phyloP scores from a whole-genome alignment of 2,329 filamentous ascomycete genomes.

The Penicillium sp. region DNA sequence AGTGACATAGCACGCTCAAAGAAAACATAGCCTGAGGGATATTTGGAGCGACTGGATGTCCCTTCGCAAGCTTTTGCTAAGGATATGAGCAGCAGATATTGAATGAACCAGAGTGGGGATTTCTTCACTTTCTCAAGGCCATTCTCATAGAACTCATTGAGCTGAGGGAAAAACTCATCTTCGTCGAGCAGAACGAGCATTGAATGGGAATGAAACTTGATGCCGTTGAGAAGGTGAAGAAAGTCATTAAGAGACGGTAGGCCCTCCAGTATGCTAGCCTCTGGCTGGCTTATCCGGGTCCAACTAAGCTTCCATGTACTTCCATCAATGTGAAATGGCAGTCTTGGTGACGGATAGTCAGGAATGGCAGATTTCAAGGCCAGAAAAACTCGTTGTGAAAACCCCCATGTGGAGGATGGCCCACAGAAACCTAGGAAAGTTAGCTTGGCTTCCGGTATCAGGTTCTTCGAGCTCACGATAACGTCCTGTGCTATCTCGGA shows the following conservation, averaged over 20 bases:
- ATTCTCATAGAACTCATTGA: constrained; percentile 8
- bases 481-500: neutral
- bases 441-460: neutral
- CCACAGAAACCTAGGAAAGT: constrained; percentile 11
- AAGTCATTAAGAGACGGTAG: constrained; percentile 11
- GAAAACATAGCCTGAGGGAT: neutral
- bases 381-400: constrained; percentile 15
- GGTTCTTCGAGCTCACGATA: neutral
- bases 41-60: neutral
- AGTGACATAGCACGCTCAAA: neutral
- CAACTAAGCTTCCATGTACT: constrained; percentile 12
- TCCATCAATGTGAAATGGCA: constrained; percentile 13
- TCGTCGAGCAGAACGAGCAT: constrained; percentile 14
- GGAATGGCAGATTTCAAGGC: constrained; percentile 7
- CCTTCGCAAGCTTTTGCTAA: neutral
- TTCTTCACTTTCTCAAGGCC: constrained; percentile 8
- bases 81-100: neutral
- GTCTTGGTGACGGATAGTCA: constrained; percentile 7
- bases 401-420: constrained; percentile 14
- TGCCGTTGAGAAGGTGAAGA: constrained; percentile 5
- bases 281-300: neutral
- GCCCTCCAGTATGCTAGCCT: constrained; percentile 1
- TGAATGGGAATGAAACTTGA: constrained; percentile 11
- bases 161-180: constrained; percentile 12
- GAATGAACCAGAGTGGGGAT: constrained; percentile 1